Conservation (phyloP, 352 stramenopile species). For the Phytophthora capsici region DNA sequence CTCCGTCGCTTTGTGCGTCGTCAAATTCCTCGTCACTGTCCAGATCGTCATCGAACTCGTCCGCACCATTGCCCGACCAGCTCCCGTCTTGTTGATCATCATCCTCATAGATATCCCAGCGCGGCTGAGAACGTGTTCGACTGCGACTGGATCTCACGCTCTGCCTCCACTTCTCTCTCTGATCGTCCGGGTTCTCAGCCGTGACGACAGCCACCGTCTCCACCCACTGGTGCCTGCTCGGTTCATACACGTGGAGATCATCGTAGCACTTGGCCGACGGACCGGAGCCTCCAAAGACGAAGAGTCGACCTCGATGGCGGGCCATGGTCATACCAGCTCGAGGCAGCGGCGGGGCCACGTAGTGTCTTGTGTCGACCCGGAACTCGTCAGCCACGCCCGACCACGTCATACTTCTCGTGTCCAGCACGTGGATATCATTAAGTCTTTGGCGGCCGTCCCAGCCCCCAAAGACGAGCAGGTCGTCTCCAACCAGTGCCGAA, state of each 20-base stretch:
- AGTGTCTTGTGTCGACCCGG: slow-evolving; percentile 30
- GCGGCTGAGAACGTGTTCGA: slow-evolving; percentile 20
- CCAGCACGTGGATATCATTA: slow-evolving; percentile 97
- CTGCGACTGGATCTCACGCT: slow-evolving; percentile 22
- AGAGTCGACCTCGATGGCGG: slow-evolving; percentile 90
- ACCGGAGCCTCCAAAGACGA: slow-evolving; percentile 95
- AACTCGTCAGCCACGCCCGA: slow-evolving; percentile 57
- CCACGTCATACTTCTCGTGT: slow-evolving; percentile 92
- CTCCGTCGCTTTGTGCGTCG: slow-evolving; percentile 49
- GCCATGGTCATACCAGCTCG: slow-evolving; percentile 96
- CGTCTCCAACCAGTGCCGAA: slow-evolving; percentile 84
- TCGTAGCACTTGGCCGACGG: slow-evolving; percentile 95
- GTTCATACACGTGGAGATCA: slow-evolving; percentile 95
- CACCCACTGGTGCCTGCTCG: slow-evolving; percentile 55
- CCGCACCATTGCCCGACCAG: slow-evolving; percentile 27
- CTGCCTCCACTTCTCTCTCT: slow-evolving; percentile 32
- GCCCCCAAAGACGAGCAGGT: slow-evolving; percentile 95
- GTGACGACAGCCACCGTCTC: slow-evolving; percentile 47
- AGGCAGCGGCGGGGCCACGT: slow-evolving; percentile 85
- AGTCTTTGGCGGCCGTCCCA: slow-evolving; percentile 94
- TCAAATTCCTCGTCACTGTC: slow-evolving; percentile 39
- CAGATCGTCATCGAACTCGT: slow-evolving; percentile 31
- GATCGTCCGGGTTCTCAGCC: slow-evolving; percentile 16
- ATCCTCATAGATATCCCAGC: slow-evolving; percentile 53
- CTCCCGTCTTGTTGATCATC: slow-evolving; percentile 46